Conservation (phyloP, 2,329 filamentous ascomycete genomes). For the Epichloe amarillans region DNA sequence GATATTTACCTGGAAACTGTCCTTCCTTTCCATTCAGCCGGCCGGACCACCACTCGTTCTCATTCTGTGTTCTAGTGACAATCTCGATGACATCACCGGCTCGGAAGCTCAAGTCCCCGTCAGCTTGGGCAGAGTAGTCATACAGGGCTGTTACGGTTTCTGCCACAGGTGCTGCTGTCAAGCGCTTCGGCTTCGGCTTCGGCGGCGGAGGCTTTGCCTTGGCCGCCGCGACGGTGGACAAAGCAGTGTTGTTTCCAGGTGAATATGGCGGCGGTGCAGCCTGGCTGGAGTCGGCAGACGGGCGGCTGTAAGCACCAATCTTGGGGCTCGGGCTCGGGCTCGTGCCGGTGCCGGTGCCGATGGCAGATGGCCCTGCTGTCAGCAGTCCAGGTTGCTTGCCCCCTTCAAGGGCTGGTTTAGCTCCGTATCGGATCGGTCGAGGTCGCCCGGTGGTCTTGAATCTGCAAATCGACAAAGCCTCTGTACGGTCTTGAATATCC, state of each 20-base stretch:
- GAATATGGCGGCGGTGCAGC: slow-evolving; percentile 63
- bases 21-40: slow-evolving; percentile 67
- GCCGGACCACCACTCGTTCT: slow-evolving; percentile 96
- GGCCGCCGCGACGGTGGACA: slow-evolving; percentile 37
- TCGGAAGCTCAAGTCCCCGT: slow-evolving; percentile 82
- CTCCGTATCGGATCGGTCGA: slow-evolving; percentile 44
- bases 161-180: slow-evolving; percentile 49
- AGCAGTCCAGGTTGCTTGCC: slow-evolving; percentile 36
- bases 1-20: slow-evolving; percentile 76
- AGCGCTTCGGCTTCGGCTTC: slow-evolving; percentile 63
- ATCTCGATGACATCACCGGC: slow-evolving; percentile 88
- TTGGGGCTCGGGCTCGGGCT: slow-evolving; percentile 14
- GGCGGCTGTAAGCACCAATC: slow-evolving; percentile 22
- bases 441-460: slow-evolving; percentile 78
- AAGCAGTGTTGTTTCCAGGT: slow-evolving; percentile 24
- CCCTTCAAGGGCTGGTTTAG: slow-evolving; percentile 38
- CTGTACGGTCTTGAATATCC: slow-evolving; percentile 72
- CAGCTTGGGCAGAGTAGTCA: slow-evolving; percentile 90
- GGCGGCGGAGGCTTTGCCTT: slow-evolving; percentile 59
- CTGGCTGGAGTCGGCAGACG: slow-evolving; percentile 28
- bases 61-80: slow-evolving; percentile 65
- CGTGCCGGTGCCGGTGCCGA: slow-evolving; percentile 10
- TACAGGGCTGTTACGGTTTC: slow-evolving; percentile 87
- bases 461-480: slow-evolving; percentile 71
- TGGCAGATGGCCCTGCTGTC: slow-evolving; percentile 28